These are phyloP conservation scores for Pyracantha coccinea DNA, from an alignment of 331 rosid genomes.

Conservation along the genomic window DNA sequence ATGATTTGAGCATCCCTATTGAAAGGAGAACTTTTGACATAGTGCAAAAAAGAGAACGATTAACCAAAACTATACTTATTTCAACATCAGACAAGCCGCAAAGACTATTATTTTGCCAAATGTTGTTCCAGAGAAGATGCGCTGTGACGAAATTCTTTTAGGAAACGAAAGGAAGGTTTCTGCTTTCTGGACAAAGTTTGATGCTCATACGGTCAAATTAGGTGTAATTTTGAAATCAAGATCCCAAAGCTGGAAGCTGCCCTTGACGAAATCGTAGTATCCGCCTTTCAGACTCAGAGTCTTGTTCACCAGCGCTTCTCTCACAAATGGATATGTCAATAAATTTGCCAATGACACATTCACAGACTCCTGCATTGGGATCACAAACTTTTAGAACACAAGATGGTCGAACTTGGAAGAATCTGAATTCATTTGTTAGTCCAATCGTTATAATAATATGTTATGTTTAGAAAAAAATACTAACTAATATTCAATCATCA, in stretches of 20 bases:
- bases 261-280: slow-evolving; percentile 72
- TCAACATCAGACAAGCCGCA: not conserved
- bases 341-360: slow-evolving; percentile 83
- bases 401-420: not conserved
- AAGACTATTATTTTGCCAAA: slow-evolving; percentile 3
- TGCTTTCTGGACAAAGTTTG: not conserved
- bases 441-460: not conserved
- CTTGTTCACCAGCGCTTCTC: slow-evolving; percentile 49
- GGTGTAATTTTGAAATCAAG: slow-evolving; percentile 54
- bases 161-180: not conserved
- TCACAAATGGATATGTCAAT: slow-evolving; percentile 78
- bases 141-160: not conserved
- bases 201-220: slow-evolving; percentile 16
- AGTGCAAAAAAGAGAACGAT: not conserved
- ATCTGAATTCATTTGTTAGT: not conserved
- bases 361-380: slow-evolving; percentile 75
- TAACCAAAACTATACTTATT: not conserved
- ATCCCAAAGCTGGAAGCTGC: slow-evolving; percentile 78
- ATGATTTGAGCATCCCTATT: too few species aligned
- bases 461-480: too few species aligned
- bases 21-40: not conserved
- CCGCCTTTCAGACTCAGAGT: slow-evolving; percentile 67
- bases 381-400: not conserved
- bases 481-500: not conserved
- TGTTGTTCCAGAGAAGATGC: not conserved